These are phyloP conservation scores for Cucurbita pepo DNA, from an alignment of 306 rosid species.

Conservation along the genomic window DNA sequence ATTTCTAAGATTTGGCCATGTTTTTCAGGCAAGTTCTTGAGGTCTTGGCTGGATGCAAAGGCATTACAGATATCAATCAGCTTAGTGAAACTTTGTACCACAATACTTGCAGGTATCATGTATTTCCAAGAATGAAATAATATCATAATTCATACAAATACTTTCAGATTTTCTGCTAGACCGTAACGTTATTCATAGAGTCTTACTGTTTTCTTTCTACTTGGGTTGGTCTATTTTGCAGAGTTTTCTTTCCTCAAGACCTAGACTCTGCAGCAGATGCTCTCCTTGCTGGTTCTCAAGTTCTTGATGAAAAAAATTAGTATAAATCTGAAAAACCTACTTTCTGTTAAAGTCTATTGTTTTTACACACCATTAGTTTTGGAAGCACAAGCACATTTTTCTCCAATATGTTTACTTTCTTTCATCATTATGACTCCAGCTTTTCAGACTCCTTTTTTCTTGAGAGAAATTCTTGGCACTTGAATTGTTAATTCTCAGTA, in stretches of 20 bases:
- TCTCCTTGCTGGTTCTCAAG: slow-evolving; percentile 31
- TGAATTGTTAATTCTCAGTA: neutral
- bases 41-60: slow-evolving; percentile 82
- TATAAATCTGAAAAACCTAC: neutral
- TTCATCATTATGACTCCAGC: neutral
- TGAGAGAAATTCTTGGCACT: neutral
- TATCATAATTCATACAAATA: neutral
- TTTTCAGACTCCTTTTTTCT: neutral
- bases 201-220: neutral
- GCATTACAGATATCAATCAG: slow-evolving; percentile 39
- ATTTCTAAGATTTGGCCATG: slow-evolving; percentile 3
- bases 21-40: slow-evolving; percentile 80
- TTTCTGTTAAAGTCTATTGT: neutral
- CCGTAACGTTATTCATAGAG: neutral
- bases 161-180: neutral
- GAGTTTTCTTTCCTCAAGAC: slow-evolving; percentile 86
- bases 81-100: slow-evolving; percentile 61
- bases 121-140: neutral
- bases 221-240: slow-evolving; percentile 21
- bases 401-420: neutral
- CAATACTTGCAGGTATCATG: slow-evolving; percentile 73
- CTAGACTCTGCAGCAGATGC: slow-evolving; percentile 80
- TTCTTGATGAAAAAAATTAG: slow-evolving; percentile 12
- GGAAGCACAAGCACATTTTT: neutral
- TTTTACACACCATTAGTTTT: neutral